These are phyloP conservation scores for Moringa oleifera DNA, from an alignment of 345 rosid genomes.

Conservation along the genomic window DNA sequence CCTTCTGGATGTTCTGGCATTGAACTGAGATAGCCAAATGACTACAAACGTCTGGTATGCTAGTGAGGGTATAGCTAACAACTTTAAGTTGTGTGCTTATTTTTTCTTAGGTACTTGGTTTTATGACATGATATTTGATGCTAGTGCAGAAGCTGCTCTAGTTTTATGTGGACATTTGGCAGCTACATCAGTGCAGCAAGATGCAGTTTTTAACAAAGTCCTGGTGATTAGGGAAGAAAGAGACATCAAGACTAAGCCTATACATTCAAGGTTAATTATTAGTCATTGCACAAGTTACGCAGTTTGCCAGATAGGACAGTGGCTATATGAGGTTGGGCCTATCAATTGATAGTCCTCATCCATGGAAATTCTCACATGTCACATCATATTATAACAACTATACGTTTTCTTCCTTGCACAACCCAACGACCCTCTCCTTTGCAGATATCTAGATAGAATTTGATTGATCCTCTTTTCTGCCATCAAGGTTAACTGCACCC, in stretches of 20 bases:
- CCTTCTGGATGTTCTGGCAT: not conserved
- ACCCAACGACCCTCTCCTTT: not conserved
- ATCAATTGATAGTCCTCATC: not conserved
- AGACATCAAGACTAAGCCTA: not conserved
- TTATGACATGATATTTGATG: not conserved
- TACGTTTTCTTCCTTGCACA: not conserved
- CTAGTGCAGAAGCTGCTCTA: not conserved
- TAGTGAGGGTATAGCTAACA: not conserved
- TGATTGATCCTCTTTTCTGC: not conserved
- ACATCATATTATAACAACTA: not conserved
- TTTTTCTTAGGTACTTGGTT: not conserved
- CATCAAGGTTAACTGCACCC: not conserved
- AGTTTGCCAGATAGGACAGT: not conserved
- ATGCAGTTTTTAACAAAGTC: not conserved
- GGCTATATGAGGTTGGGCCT: not conserved
- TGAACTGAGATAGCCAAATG: not conserved
- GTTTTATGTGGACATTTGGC: not conserved
- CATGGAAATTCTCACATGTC: not conserved
- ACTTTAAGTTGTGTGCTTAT: not conserved
- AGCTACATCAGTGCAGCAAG: not conserved
- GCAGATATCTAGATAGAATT: not conserved
- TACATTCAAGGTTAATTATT: not conserved
- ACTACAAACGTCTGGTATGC: not conserved
- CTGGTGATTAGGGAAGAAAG: not conserved
- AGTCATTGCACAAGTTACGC: not conserved